phyloP scores from a whole-genome alignment of 83 land plant genomes.

The Picea mariana region DNA sequence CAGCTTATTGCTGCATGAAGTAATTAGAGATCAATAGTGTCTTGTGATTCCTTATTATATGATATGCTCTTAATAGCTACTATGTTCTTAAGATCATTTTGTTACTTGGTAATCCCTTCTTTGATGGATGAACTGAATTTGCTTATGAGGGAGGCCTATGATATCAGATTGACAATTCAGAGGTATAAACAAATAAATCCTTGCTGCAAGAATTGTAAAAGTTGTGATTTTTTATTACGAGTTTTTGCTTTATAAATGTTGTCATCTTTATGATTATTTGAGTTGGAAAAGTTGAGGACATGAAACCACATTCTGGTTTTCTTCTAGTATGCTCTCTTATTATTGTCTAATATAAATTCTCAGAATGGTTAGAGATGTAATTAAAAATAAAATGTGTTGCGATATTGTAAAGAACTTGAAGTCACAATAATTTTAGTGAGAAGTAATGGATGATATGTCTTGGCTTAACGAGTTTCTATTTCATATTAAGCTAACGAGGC shows the following conservation, averaged over 20 bases:
- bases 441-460: not conserved
- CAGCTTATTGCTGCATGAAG: too few species aligned
- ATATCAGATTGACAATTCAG: too few species aligned
- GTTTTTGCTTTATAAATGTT: too few species aligned
- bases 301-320: not conserved
- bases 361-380: not conserved
- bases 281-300: not conserved
- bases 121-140: too few species aligned
- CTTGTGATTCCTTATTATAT: not conserved
- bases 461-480: too few species aligned
- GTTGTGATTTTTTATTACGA: too few species aligned
- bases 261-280: too few species aligned
- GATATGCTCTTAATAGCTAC: not conserved
- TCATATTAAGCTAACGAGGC: too few species aligned
- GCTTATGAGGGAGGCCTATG: too few species aligned
- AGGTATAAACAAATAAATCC: not conserved
- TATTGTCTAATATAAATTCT: not conserved
- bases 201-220: not conserved
- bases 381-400: not conserved
- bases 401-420: not conserved
- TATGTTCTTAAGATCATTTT: not conserved
- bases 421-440: not conserved
- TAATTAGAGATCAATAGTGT: not conserved
- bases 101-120: too few species aligned
- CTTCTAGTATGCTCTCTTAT: not conserved